Evolutionary conservation across 768 basidiomycete species (phyloP).

Genomic region (Porphyrellus cyaneotinctus): DNA sequence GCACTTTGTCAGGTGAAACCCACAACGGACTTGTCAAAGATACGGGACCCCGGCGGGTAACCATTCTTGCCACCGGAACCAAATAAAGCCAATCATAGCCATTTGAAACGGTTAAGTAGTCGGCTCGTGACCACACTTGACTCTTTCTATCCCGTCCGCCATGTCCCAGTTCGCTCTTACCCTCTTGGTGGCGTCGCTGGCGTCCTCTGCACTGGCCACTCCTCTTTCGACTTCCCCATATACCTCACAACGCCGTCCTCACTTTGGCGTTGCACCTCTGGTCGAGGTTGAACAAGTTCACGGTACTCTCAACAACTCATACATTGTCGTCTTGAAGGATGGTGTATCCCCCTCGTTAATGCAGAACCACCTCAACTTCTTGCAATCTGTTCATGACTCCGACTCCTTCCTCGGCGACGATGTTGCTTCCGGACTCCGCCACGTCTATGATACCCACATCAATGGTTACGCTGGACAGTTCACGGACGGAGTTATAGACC

Average conservation of each 20-base stretch:
- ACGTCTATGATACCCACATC: constrained; percentile 72
- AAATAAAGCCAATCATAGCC: constrained; percentile 27
- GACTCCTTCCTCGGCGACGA: constrained; percentile 48
- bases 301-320: constrained; percentile 82
- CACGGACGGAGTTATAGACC: constrained; percentile 61
- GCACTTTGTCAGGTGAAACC: not conserved
- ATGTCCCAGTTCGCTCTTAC: constrained; percentile 34
- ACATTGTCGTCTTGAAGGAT: constrained; percentile 87
- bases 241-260: constrained; percentile 35
- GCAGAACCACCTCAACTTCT: constrained; percentile 75
- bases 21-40: not conserved
- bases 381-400: constrained; percentile 57
- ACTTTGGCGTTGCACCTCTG: constrained; percentile 59
- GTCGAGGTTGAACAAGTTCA: constrained; percentile 57
- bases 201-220: constrained; percentile 33
- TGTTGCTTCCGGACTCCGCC: constrained; percentile 51
- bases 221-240: constrained; percentile 45
- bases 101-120: constrained; percentile 24
- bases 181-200: constrained; percentile 38
- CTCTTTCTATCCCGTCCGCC: constrained; percentile 22
- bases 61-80: constrained; percentile 21
- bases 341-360: constrained; percentile 53
- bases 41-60: not conserved
- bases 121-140: not conserved
- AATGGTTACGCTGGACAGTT: constrained; percentile 84